Evolutionary conservation across 257 asterid species (phyloP).

Genomic region (Ballota nigra): DNA sequence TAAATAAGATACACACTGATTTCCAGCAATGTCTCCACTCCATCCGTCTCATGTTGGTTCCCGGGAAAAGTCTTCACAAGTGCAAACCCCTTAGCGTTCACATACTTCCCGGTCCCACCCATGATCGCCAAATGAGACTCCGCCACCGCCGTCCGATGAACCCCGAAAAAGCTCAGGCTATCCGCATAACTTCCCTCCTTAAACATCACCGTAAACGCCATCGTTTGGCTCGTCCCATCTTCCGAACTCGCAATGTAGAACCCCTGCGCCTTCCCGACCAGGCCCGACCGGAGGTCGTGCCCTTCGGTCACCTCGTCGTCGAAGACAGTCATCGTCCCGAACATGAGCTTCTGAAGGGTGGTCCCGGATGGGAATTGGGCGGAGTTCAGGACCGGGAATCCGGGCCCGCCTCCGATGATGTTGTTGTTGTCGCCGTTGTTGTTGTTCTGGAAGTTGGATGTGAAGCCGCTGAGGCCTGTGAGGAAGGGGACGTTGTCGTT

Average conservation of each 20-base stretch:
- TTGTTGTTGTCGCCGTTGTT: slow-evolving; percentile 31
- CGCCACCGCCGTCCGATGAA: slow-evolving; percentile 56
- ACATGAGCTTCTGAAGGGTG: slow-evolving; percentile 81
- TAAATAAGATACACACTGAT: slow-evolving; percentile 67
- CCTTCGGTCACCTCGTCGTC: slow-evolving; percentile 82
- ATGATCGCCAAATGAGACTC: slow-evolving; percentile 82
- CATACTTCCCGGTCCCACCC: slow-evolving; percentile 93
- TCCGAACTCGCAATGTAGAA: slow-evolving; percentile 73
- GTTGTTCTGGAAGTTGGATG: slow-evolving; percentile 57
- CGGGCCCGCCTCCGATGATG: slow-evolving; percentile 62
- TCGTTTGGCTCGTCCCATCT: slow-evolving; percentile 78
- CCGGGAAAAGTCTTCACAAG: slow-evolving; percentile 56
- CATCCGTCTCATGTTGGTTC: slow-evolving; percentile 65
- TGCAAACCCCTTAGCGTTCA: slow-evolving; percentile 72
- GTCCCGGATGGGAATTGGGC: slow-evolving; percentile 62
- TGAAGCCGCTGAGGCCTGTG: slow-evolving; percentile 71
- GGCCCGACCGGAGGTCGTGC: slow-evolving; percentile 62
- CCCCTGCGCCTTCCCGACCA: slow-evolving; percentile 85
- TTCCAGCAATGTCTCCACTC: slow-evolving; percentile 71
- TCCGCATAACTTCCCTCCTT: slow-evolving; percentile 63
- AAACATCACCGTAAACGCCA: slow-evolving; percentile 83
- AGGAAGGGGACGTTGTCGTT: slow-evolving; percentile 91
- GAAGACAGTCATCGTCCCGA: slow-evolving; percentile 78
- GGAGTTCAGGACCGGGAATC: slow-evolving; percentile 66
- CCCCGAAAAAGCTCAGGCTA: slow-evolving; percentile 72